Base-by-base conservation (phyloP, 1,139 yeast species). In the Yamadazyma aaseri region DNA sequence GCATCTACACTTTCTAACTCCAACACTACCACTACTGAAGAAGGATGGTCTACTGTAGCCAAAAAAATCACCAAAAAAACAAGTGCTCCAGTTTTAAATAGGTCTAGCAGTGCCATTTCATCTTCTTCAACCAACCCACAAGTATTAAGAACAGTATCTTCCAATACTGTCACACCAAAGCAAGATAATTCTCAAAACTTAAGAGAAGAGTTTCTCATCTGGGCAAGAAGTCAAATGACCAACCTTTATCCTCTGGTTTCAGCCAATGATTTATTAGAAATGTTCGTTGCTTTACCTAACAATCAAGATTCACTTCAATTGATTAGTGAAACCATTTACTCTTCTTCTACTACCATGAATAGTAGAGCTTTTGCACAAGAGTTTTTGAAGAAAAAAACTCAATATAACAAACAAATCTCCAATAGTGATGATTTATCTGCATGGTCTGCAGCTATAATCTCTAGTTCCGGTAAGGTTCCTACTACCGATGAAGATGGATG, bases 321-420 rank as follows among this genome's bases (percentile, higher is more conserved):
- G 54, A 89, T 92, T 53, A 82, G 96, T 3, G 98, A 92, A 56
- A 86, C 97, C 10, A 81, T 92, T 41, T 90, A 89, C 61, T 80
- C 94, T 32, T 86, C 92, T 46, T 86, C 96, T 18, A 77, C 94
- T 2, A 84, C 94, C 2, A 81, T 92, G 86, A 97, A 92, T 56
- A 98, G 97, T 15, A 80, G 96, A 55, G 74, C 96, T 44, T 92
- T 90, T 66, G 95, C 97, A 1, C 79, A 76, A 39, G 98, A 92
- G 53, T 92, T 92, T 56, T 67, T 84, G 56, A 85, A 83, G 62
- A 80, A 85, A 55, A 81, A 94, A 53, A 72, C 71, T 45, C 73
- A 66, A 38, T 89, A 86, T 33, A 96, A 86, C 54, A 75, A 64
- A 41, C 71, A 69, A 42, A 63, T 75, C 38, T 36, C 52, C 11